Evolutionary conservation across 75 land plant species (phyloP).

Genomic region (Picea glauca): DNA sequence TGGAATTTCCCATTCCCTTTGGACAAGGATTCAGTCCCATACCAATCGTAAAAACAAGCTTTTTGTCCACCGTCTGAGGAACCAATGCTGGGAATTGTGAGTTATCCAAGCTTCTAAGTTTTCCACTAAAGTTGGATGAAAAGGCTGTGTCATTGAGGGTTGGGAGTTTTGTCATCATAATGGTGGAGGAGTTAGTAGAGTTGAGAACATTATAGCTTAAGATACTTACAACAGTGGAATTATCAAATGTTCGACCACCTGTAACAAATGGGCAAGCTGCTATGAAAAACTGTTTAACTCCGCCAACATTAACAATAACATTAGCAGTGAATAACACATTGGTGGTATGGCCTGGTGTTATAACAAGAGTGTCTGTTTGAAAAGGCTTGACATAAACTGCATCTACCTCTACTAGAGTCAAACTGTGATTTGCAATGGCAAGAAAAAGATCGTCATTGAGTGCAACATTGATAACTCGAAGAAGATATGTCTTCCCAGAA

Average conservation of each 20-base stretch:
- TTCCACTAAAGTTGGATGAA: slow-evolving; percentile 15
- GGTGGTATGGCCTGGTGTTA: slow-evolving; percentile 58
- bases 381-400: slow-evolving; percentile 43
- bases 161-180: slow-evolving; percentile 29
- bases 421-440: slow-evolving; percentile 48
- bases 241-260: slow-evolving; percentile 29
- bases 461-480: slow-evolving; percentile 57
- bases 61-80: slow-evolving; percentile 30
- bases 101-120: slow-evolving; percentile 24
- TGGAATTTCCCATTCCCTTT: slow-evolving; percentile 3
- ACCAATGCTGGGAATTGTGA: slow-evolving; percentile 30
- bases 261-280: slow-evolving; percentile 30
- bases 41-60: slow-evolving; percentile 48
- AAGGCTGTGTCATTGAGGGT: slow-evolving; percentile 29
- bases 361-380: slow-evolving; percentile 20
- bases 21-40: slow-evolving; percentile 28
- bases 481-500: slow-evolving; percentile 49
- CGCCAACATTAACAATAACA: slow-evolving; percentile 18
- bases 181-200: background rate
- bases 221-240: slow-evolving; percentile 25
- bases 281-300: slow-evolving; percentile 15
- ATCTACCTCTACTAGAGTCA: slow-evolving; percentile 50
- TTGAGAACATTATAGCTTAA: slow-evolving; percentile 14
- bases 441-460: slow-evolving; percentile 64
- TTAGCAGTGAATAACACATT: slow-evolving; percentile 28